phyloP scores from a whole-genome alignment of 2,329 filamentous ascomycete genomes.

The Harringtonia aguacate region DNA sequence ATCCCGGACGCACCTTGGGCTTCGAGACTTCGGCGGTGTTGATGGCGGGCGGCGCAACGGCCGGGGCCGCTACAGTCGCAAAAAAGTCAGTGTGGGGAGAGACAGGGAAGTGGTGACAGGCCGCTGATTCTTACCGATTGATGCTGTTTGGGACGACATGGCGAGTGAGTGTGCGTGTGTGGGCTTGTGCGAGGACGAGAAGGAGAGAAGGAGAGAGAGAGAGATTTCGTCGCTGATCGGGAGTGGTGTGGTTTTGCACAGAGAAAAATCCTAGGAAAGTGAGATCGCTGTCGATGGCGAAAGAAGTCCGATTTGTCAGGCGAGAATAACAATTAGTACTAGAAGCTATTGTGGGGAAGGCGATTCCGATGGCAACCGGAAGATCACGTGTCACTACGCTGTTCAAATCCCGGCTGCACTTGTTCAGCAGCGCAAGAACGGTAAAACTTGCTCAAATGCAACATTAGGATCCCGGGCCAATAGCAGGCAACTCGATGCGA shows the following conservation, averaged over 20 bases:
- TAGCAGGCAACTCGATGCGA: no score
- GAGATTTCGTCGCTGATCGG: no score
- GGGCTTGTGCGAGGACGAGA: neutral
- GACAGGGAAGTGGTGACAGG: neutral
- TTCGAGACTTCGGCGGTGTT: conserved; percentile 22
- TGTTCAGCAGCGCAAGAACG: no score
- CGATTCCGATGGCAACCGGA: conserved; percentile 3
- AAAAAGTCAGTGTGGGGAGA: neutral
- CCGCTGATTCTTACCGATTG: conserved; percentile 20
- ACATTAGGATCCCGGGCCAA: no score
- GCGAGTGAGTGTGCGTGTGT: neutral
- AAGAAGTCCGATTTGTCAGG: neutral
- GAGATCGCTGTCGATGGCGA: no score
- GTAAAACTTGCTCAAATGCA: no score
- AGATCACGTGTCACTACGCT: neutral
- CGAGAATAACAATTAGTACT: neutral
- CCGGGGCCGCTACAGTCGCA: neutral
- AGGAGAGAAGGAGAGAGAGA: neutral
- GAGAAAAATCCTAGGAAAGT: no score
- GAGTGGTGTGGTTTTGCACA: neutral
- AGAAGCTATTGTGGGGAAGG: neutral
- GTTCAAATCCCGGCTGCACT: neutral
- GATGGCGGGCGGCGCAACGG: conserved; percentile 12
- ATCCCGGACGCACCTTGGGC: conserved; percentile 27
- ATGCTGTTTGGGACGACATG: conserved; percentile 19